Conservation (phyloP, 208 protist species). For the Leishmania aethiopica region DNA sequence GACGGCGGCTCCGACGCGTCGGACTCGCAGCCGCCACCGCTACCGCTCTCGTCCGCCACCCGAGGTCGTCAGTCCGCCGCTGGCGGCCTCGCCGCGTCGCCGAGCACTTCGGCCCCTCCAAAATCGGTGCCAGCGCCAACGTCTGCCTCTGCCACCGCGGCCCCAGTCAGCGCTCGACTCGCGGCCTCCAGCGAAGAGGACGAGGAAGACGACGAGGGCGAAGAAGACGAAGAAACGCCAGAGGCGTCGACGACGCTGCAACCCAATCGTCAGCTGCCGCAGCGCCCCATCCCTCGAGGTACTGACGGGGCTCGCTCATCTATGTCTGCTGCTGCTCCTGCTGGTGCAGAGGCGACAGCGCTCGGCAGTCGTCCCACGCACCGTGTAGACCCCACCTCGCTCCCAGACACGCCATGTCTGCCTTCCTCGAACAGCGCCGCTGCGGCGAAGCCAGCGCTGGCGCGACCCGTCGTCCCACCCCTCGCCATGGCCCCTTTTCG, state of each 20-base stretch:
- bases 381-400: not conserved
- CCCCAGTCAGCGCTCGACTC: not conserved
- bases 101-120: not conserved
- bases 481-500: not conserved
- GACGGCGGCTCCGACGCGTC: slow-evolving; percentile 1
- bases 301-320: not conserved
- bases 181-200: slow-evolving; percentile 25
- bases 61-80: slow-evolving; percentile 8
- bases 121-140: not conserved
- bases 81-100: not conserved
- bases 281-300: not conserved
- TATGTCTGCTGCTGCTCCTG: not conserved
- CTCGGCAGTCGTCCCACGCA: not conserved
- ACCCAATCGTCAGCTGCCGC: not conserved
- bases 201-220: slow-evolving; percentile 36
- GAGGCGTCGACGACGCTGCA: not conserved
- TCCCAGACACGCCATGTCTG: not conserved
- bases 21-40: slow-evolving; percentile 9
- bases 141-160: not conserved
- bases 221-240: slow-evolving; percentile 32
- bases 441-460: not conserved
- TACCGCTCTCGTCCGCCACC: slow-evolving; percentile 15
- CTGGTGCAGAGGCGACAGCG: not conserved
- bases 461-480: slow-evolving; percentile 1
- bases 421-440: not conserved